phyloP scores from a whole-genome alignment of 345 rosid genomes.

The Eucalyptus regnans region DNA sequence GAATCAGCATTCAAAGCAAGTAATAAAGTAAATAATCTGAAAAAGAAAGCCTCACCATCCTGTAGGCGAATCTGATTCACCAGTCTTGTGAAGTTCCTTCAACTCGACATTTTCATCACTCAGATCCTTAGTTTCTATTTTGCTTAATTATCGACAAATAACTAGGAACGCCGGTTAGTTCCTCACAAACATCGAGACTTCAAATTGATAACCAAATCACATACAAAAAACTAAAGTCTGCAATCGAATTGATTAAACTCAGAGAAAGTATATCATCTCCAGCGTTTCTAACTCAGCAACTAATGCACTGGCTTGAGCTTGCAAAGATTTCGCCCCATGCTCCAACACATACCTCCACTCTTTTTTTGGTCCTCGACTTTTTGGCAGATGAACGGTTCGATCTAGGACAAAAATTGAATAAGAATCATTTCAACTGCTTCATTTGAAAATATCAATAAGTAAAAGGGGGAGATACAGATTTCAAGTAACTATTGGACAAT shows the following conservation, averaged over 20 bases:
- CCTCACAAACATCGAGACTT: neutral
- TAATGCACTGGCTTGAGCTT: neutral
- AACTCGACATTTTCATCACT: neutral
- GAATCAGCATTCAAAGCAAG: neutral
- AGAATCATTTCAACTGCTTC: neutral
- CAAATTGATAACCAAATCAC: neutral
- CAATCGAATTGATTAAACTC: neutral
- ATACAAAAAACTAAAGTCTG: neutral
- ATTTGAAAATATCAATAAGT: neutral
- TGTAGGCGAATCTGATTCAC: neutral
- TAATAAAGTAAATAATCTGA: neutral
- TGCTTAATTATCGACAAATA: neutral
- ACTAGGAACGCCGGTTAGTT: neutral
- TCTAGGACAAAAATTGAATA: neutral
- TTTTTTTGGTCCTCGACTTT: neutral
- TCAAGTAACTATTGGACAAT: neutral
- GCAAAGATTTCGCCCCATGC: neutral
- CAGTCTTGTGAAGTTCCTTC: neutral
- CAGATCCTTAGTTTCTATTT: neutral
- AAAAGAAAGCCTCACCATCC: neutral
- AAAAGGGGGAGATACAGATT: neutral
- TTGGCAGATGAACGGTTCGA: neutral
- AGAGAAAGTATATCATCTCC: neutral
- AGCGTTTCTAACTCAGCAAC: neutral
- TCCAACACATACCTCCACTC: neutral